Evolutionary conservation across 164 flowering plant species (phyloP), one percentile per base, ranked within the genome.

Genomic region (Aristolochia californica): DNA sequence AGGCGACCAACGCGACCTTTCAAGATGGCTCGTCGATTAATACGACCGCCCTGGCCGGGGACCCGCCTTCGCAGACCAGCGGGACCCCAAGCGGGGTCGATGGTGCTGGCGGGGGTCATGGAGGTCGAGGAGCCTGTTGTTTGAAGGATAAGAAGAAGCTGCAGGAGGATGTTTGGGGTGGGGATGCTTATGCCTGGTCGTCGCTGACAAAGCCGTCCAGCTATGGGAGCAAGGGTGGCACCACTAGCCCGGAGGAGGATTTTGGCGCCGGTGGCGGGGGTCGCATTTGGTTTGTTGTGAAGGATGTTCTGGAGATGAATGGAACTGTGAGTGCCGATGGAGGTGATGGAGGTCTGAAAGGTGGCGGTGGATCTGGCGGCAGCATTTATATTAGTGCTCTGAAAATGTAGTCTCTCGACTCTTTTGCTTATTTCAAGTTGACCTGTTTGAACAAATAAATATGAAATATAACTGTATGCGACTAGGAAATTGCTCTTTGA

Each of bases 301-400:
- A 21, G 13, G 40, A 47, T 18, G 21, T 55, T 13, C 43, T 82
- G 28, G 80, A 77, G 9, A 58, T 77, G 48, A 49, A 56, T 22
- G 96, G 97, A 57, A 68, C 65, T 65, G 62, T 88, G 34, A 65
- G 75, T 53, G 90, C 96, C 12, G 89, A 85, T 67, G 99, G 99
- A 0, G 96, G 93, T 23, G 76, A 80, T 70, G 93, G 75, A 4
- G 91, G 95, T 24, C 48, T 59, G 47, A 84, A 72, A 56, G 99
- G 99, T 7, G 99, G 99, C 40, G 99, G 99, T 43, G 99, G 99
- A 16, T 90, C 97, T 45, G 97, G 97, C 53, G 99, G 99, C 45
- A 94, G 99, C 74, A 77, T 94, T 48, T 71, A 59, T 58, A 77
- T 94, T 60, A 75, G 57, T 51, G 87, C 95, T 43, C 58, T 67